phyloP scores from a whole-genome alignment of 2,329 filamentous ascomycete species.

The Pseudocercospora fijiensis region DNA sequence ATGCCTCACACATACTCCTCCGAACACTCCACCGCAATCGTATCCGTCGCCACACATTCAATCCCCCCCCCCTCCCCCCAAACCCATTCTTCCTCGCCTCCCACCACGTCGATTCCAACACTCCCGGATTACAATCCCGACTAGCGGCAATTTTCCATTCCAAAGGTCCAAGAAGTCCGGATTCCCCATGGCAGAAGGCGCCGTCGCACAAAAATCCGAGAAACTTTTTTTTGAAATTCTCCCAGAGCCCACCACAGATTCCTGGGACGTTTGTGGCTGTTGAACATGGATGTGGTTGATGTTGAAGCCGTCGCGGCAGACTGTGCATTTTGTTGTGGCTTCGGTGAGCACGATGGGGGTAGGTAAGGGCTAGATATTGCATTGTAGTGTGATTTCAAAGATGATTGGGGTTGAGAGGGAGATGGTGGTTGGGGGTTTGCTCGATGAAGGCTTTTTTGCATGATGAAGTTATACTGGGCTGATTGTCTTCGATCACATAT shows the following conservation, averaged over 20 bases:
- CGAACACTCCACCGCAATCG: background rate
- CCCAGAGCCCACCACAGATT: conserved; percentile 4
- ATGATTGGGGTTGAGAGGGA: background rate
- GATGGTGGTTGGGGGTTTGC: background rate
- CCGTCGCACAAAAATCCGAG: background rate
- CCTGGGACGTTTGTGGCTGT: conserved; percentile 1
- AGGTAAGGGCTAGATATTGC: background rate
- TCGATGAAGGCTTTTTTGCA: too few relatives aligned
- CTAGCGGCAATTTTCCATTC: conserved; percentile 3
- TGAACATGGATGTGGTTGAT: background rate
- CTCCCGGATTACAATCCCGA: background rate
- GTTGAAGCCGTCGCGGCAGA: background rate
- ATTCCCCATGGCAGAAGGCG: background rate
- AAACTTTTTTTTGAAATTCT: background rate
- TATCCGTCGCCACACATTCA: background rate
- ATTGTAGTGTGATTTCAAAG: background rate
- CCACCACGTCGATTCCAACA: conserved; percentile 8
- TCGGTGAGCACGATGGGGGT: background rate
- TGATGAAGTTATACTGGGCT: background rate
- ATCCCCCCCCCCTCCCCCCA: background rate
- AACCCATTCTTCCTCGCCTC: conserved; percentile 6
- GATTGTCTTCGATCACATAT: background rate
- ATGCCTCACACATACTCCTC: background rate
- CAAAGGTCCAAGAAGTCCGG: background rate
- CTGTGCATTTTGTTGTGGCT: background rate